A percentile compares a stretch with the other conserved stretches of the same genome.
Evolutionary conservation across 371 early-diverging fungal genomes (phyloP).

Genomic region (Nematocida minor): DNA sequence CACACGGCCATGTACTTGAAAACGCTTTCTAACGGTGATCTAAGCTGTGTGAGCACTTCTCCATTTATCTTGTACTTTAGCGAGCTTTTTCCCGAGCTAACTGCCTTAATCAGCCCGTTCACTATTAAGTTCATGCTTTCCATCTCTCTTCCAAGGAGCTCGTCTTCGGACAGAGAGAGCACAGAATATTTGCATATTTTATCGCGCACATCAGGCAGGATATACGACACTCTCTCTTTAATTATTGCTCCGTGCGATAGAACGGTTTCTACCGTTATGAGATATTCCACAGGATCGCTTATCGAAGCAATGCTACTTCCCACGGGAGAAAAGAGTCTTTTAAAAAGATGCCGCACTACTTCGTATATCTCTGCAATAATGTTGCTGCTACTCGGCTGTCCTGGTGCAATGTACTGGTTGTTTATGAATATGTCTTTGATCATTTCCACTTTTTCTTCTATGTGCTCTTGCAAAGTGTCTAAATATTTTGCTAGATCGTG

Average conservation of each 20-base stretch:
- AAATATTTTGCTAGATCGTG: not conserved
- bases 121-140: slow-evolving; percentile 2
- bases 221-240: not conserved
- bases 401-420: not conserved
- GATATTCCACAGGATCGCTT: slow-evolving; percentile 31
- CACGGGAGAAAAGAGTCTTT: not conserved
- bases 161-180: not conserved
- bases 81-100: not conserved
- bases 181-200: not conserved
- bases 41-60: not conserved
- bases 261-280: slow-evolving; percentile 9
- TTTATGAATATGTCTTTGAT: not conserved
- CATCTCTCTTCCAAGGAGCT: not conserved
- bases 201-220: not conserved
- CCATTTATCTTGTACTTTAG: slow-evolving; percentile 10
- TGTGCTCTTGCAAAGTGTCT: not conserved
- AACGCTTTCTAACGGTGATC: not conserved
- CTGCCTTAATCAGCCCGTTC: not conserved
- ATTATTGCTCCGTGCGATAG: not conserved
- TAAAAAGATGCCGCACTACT: not conserved
- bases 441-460: not conserved
- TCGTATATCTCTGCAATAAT: not conserved
- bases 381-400: not conserved
- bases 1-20: slow-evolving; percentile 20
- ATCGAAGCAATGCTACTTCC: not conserved